phyloP scores from a whole-genome alignment of 768 basidiomycete species.

The Candolleomyces eurysporus region DNA sequence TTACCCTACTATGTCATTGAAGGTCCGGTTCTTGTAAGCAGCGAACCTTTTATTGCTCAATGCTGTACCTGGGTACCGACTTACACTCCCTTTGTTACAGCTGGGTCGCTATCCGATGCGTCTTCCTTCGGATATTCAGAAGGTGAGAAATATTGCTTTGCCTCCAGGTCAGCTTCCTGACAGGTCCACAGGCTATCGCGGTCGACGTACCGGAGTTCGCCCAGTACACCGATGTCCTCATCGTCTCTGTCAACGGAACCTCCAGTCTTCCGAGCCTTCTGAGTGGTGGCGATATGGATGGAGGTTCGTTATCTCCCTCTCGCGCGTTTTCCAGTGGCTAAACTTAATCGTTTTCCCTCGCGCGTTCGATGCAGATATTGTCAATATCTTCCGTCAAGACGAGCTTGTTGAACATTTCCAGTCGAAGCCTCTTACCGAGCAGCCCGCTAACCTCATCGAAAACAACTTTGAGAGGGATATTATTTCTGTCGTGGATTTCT shows the following conservation, averaged over 20 bases:
- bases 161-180: too few relatives aligned
- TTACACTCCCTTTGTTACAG: conserved; percentile 15
- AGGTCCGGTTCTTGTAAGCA: conserved; percentile 63
- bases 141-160: conserved; percentile 33
- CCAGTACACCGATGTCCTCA: conserved; percentile 55
- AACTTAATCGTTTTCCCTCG: not conserved
- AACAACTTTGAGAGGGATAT: conserved; percentile 54
- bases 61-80: not conserved
- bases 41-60: not conserved
- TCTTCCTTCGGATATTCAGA: conserved; percentile 69
- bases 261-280: conserved; percentile 64
- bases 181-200: conserved; percentile 24
- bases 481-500: conserved; percentile 44
- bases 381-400: conserved; percentile 35
- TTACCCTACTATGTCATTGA: conserved; percentile 43
- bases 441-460: conserved; percentile 38
- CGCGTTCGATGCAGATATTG: conserved; percentile 40
- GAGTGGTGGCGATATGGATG: conserved; percentile 53
- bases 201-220: conserved; percentile 48
- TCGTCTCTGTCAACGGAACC: conserved; percentile 55
- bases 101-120: conserved; percentile 67
- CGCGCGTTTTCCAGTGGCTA: not conserved
- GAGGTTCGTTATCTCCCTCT: too few relatives aligned
- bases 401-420: conserved; percentile 48
- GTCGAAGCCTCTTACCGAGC: conserved; percentile 29